Conservation (phyloP, 108 stramenopile genomes). For the Aureococcus anophagefferens region DNA sequence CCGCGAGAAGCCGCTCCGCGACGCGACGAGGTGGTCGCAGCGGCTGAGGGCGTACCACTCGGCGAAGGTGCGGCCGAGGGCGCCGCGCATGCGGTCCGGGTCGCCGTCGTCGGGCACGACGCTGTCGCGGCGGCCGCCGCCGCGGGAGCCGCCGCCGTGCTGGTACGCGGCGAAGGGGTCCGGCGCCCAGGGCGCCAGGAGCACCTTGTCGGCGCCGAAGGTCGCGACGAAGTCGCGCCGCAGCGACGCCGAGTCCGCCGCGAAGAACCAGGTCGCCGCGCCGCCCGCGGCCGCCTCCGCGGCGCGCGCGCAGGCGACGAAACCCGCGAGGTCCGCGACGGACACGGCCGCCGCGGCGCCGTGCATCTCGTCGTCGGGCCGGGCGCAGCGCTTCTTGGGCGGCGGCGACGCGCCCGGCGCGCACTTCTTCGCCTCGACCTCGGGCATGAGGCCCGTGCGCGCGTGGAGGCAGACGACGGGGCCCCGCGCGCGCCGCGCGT, state of each 20-base stretch:
- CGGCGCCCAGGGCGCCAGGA: not conserved
- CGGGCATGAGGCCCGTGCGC: not conserved
- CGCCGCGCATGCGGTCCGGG: not conserved
- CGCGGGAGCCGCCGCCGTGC: not conserved
- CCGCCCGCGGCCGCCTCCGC: not conserved
- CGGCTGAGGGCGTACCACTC: not conserved
- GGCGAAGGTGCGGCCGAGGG: not conserved
- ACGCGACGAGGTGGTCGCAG: constrained; percentile 1
- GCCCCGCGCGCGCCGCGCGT: not conserved
- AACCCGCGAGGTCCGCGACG: not conserved
- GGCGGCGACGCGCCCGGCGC: not conserved
- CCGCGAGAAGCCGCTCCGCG: not conserved
- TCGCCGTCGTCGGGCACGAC: not conserved
- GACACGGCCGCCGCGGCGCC: not conserved
- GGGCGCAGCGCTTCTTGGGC: not conserved
- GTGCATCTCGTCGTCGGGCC: constrained; percentile 2
- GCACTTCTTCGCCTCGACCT: not conserved
- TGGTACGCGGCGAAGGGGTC: not conserved
- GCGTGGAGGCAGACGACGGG: not conserved
- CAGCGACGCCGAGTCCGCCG: not conserved
- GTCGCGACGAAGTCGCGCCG: not conserved
- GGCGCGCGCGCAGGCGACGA: not conserved
- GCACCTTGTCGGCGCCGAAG: not conserved
- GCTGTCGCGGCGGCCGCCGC: not conserved
- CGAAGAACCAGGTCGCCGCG: not conserved